phyloP scores from a whole-genome alignment of 2,329 filamentous ascomycete species.

The Fusarium domesticum region DNA sequence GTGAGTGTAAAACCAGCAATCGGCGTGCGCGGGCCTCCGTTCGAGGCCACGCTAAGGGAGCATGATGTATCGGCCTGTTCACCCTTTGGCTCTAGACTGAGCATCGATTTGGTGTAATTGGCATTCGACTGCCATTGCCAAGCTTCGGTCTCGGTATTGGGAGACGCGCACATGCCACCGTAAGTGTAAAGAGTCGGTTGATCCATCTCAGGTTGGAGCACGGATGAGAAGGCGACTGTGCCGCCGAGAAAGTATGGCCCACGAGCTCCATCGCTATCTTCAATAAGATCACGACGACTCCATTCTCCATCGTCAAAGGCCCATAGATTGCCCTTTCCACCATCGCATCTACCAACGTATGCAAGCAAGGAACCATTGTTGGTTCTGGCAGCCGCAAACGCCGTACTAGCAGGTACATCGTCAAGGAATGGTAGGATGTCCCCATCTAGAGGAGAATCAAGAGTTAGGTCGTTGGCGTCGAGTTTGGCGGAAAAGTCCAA shows the following conservation, averaged over 20 bases:
- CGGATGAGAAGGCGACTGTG: conserved; percentile 65
- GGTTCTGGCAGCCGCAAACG: conserved; percentile 68
- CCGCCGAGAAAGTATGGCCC: conserved; percentile 52
- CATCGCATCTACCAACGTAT: conserved; percentile 69
- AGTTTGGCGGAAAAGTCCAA: conserved; percentile 63
- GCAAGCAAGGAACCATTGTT: conserved; percentile 68
- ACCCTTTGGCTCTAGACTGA: conserved; percentile 55
- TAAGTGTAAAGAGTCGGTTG: conserved; percentile 68
- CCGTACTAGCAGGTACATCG: conserved; percentile 43
- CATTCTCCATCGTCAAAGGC: conserved; percentile 44
- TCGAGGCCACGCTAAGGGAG: conserved; percentile 38
- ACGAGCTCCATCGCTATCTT: conserved; percentile 23
- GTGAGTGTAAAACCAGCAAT: conserved; percentile 89
- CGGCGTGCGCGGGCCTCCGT: conserved; percentile 64
- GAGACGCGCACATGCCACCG: conserved; percentile 80
- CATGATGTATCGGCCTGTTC: conserved; percentile 32
- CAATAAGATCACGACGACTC: conserved; percentile 23
- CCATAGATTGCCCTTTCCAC: conserved; percentile 61
- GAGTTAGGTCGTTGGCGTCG: conserved; percentile 40
- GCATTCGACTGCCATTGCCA: conserved; percentile 63
- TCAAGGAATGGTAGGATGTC: conserved; percentile 60
- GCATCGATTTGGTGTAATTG: conserved; percentile 78
- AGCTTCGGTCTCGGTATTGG: conserved; percentile 33
- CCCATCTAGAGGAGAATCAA: conserved; percentile 51
- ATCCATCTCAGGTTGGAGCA: conserved; percentile 50